A percentile compares a stretch with the other conserved stretches of the same genome.
phyloP scores from a whole-genome alignment of 345 rosid genomes.

The Gossypium sturtianum region DNA sequence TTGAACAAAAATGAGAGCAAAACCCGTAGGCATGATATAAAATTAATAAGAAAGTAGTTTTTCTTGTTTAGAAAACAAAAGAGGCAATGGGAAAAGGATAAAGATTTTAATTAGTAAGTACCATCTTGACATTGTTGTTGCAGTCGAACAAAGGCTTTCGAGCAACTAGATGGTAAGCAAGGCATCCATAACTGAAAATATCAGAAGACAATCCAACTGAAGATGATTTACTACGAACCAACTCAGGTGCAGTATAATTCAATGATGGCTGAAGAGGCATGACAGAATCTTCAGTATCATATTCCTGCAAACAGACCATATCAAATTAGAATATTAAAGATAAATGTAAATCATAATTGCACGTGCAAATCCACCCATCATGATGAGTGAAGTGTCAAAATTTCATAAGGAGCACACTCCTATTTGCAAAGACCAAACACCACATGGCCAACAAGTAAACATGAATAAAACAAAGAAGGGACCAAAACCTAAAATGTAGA shows the following conservation, averaged over 20 bases:
- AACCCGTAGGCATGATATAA: neutral
- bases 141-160: slow-evolving; percentile 88
- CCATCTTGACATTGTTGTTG: slow-evolving; percentile 98
- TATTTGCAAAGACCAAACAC: neutral
- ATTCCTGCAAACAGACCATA: slow-evolving; percentile 52
- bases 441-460: neutral
- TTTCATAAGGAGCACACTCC: neutral
- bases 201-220: slow-evolving; percentile 75
- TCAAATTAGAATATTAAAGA: slow-evolving; percentile 13
- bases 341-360: neutral
- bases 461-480: neutral
- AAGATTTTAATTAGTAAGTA: slow-evolving; percentile 22
- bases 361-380: neutral
- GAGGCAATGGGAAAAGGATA: slow-evolving; percentile 1
- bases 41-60: neutral
- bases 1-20: neutral
- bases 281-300: slow-evolving; percentile 86
- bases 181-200: slow-evolving; percentile 93
- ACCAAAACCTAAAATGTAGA: neutral
- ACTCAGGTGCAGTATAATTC: slow-evolving; percentile 94
- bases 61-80: neutral
- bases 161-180: slow-evolving; percentile 85
- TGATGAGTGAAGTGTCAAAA: neutral
- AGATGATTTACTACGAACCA: slow-evolving; percentile 65
- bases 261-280: slow-evolving; percentile 90